These are phyloP conservation scores for Diutina scorzettiae DNA, from an alignment of 1,139 yeast genomes.

Conservation along the genomic window DNA sequence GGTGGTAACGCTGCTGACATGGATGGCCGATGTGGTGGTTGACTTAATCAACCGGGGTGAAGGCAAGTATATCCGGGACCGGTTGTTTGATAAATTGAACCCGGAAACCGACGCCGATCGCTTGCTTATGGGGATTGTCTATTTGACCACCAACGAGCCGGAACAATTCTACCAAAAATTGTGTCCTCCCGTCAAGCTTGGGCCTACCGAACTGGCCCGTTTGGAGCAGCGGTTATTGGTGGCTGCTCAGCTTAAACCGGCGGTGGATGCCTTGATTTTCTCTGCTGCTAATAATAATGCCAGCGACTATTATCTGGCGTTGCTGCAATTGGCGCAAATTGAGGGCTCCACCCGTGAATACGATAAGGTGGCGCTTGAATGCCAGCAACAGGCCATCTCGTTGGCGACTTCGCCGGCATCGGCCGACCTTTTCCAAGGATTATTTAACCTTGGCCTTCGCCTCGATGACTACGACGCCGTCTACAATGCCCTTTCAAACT, in stretches of 20 bases:
- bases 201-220: neutral
- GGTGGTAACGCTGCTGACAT: neutral
- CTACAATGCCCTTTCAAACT: neutral
- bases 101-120: neutral
- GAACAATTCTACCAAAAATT: neutral
- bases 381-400: constrained; percentile 6
- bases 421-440: neutral
- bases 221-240: neutral
- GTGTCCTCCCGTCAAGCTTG: neutral
- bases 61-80: constrained; percentile 1
- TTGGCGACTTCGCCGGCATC: constrained; percentile 7
- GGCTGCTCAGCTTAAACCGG: neutral
- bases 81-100: neutral
- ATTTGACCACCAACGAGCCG: neutral
- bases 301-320: constrained; percentile 1
- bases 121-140: constrained; percentile 1
- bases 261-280: neutral
- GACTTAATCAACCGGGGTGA: constrained; percentile 1
- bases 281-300: neutral
- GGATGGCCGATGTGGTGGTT: neutral
- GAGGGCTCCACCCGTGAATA: neutral
- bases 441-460: neutral
- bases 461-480: constrained; percentile 2
- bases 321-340: neutral
- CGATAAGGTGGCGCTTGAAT: neutral